Base-by-base conservation (phyloP, 225 moss, liverwort and hornwort species). In the Polytrichum formosum region DNA sequence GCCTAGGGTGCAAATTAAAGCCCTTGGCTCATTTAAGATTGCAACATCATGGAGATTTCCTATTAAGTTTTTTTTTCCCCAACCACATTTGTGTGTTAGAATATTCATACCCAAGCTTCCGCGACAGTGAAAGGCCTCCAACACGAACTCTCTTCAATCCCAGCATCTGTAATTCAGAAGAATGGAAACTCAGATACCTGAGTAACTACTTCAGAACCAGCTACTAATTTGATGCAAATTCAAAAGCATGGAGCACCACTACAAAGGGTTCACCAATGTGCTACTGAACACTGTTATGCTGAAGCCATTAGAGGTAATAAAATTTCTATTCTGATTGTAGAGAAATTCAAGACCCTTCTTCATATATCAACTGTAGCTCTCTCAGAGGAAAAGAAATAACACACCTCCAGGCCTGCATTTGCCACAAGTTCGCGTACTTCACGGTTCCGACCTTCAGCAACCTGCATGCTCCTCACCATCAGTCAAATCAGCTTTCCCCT, bases 361-460 rank as follows among this genome's bases (percentile, higher is more conserved):
- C 46, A 16, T 3, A 10, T 46, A 37, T 10, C 10, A 46, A 46
- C 46, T 46, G 46, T 46, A 46, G 17, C 13, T 22, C 46, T 46
- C 46, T 13, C 10, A 46, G 46, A 46, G 53, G 46, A 75, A 53
- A 30, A 66, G 19, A 72, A 70, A 70, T 13, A 29, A 61, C 64
- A 58, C 28, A 97, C 97, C 92, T 98, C 84, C 64, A 98, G 74
- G 53, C 92, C 92, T 58, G 94, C 86, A 68, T 98, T 90, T 61
- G 91, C 92, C 73, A 98, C 88, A 68, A 98, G 88, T 64, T 90
- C 83, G 31, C 98, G 91, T 28, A 98, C 98, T 90, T 98, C 98
- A 82, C 91, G 98, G 76, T 98, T 98, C 68, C 94, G 94, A 9
- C 94, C 92, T 80, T 98, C 98, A 75, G 87, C 83, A 68, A 98